Evolutionary conservation across 75 land plant genomes (phyloP).

Genomic region (Pinus tabuliformis): DNA sequence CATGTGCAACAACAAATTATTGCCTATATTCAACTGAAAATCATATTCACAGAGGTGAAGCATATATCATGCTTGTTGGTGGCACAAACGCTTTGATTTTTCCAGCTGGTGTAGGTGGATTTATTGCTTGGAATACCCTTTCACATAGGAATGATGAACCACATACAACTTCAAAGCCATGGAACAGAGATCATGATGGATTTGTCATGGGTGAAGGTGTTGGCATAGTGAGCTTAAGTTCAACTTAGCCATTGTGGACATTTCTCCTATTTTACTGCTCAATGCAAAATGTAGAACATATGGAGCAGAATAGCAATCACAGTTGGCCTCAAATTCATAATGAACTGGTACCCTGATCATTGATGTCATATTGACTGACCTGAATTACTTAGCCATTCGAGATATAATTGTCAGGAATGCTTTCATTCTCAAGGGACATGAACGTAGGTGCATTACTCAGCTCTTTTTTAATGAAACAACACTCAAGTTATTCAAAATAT

Average conservation of each 20-base stretch:
- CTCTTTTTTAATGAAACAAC: too few species aligned
- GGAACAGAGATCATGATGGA: constrained; percentile 48
- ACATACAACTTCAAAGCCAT: constrained; percentile 43
- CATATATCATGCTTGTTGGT: constrained; percentile 18
- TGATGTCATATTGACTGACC: background rate
- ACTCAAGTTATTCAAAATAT: too few species aligned
- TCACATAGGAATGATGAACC: constrained; percentile 24
- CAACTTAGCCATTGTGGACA: background rate
- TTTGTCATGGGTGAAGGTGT: constrained; percentile 62
- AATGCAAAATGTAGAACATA: background rate
- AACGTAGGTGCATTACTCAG: too few species aligned
- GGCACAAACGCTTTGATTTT: constrained; percentile 38
- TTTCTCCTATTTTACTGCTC: too few species aligned
- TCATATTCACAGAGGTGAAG: constrained; percentile 45
- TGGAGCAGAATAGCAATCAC: too few species aligned
- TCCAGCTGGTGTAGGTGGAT: constrained; percentile 29
- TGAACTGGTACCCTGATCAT: too few species aligned
- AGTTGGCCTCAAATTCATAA: too few species aligned
- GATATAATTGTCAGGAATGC: background rate
- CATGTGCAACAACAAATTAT: constrained; percentile 49
- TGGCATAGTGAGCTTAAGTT: constrained; percentile 22
- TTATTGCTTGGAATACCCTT: too few species aligned
- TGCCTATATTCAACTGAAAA: constrained; percentile 52
- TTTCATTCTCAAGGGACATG: background rate
- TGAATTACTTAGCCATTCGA: background rate